phyloP scores from a whole-genome alignment of 768 basidiomycete species.

The Clitopilus passeckerianus region DNA sequence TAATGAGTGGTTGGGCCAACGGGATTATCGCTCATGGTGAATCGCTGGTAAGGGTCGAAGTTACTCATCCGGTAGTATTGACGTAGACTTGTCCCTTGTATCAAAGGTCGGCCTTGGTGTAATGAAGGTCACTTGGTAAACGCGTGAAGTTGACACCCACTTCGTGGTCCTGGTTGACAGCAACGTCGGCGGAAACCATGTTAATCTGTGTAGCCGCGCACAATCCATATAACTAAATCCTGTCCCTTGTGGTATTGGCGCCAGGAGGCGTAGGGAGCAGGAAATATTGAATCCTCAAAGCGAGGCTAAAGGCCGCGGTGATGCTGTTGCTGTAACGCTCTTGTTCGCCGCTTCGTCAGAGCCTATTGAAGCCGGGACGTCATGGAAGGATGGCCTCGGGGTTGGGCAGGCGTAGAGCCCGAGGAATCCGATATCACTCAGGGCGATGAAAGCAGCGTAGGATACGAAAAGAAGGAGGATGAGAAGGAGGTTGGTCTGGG shows the following conservation, averaged over 20 bases:
- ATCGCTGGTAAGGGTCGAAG: slow-evolving; percentile 8
- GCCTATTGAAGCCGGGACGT: slow-evolving; percentile 13
- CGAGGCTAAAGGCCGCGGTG: background rate
- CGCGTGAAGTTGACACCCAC: background rate
- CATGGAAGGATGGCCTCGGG: slow-evolving; percentile 8
- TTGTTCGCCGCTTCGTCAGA: slow-evolving; percentile 9
- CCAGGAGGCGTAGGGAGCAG: too few relatives aligned
- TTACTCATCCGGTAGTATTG: background rate
- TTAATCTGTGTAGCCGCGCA: background rate
- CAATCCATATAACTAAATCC: background rate
- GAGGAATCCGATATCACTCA: slow-evolving; percentile 12
- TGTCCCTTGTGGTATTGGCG: background rate
- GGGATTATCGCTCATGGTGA: slow-evolving; percentile 6
- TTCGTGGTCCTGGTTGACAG: background rate
- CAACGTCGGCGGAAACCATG: background rate
- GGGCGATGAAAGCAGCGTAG: slow-evolving; percentile 6
- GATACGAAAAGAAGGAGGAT: slow-evolving; percentile 12
- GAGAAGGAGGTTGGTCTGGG: slow-evolving; percentile 9
- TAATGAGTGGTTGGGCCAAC: slow-evolving; percentile 6
- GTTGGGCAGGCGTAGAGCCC: slow-evolving; percentile 10
- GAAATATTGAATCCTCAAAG: too few relatives aligned
- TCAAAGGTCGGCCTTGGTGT: slow-evolving; percentile 5
- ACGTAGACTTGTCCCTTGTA: background rate
- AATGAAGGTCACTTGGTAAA: background rate
- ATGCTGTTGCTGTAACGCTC: slow-evolving; percentile 8